Evolutionary conservation across 225 moss, liverwort and hornwort genomes (phyloP).

Genomic region (Pseudisothecium myosuroides): DNA sequence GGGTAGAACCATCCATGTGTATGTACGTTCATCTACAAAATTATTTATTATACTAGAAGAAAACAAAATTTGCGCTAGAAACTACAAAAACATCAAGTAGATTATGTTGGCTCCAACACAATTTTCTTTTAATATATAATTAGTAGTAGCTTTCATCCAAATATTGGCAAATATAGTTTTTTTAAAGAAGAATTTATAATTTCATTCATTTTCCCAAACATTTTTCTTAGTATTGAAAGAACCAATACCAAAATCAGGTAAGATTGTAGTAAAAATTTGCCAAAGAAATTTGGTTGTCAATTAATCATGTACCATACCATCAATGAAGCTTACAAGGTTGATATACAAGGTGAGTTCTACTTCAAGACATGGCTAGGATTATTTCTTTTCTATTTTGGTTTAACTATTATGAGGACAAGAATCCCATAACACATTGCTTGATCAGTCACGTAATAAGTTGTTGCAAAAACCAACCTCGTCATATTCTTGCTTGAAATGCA

Average conservation of each 20-base stretch:
- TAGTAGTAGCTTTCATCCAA: background rate
- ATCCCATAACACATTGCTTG: background rate
- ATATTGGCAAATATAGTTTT: background rate
- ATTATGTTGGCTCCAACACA: too few relatives aligned
- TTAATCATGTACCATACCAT: background rate
- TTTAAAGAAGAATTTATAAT: accelerated
- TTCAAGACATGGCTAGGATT: too few relatives aligned
- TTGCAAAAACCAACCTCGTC: background rate
- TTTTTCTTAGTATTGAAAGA: background rate
- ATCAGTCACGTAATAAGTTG: background rate
- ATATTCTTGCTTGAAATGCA: background rate
- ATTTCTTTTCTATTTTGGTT: too few relatives aligned
- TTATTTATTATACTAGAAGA: background rate
- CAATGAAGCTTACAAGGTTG: background rate
- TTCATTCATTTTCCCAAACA: background rate
- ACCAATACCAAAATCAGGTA: accelerated
- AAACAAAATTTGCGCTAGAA: too few relatives aligned
- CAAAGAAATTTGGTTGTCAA: background rate
- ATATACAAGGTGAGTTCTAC: background rate
- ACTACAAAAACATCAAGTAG: too few relatives aligned
- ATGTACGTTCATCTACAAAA: background rate
- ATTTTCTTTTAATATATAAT: too few relatives aligned
- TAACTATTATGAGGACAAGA: too few relatives aligned
- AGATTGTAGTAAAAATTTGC: background rate
- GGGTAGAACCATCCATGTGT: too few relatives aligned